Conservation (phyloP, 2,329 filamentous ascomycete species). For the Didymella sp. region DNA sequence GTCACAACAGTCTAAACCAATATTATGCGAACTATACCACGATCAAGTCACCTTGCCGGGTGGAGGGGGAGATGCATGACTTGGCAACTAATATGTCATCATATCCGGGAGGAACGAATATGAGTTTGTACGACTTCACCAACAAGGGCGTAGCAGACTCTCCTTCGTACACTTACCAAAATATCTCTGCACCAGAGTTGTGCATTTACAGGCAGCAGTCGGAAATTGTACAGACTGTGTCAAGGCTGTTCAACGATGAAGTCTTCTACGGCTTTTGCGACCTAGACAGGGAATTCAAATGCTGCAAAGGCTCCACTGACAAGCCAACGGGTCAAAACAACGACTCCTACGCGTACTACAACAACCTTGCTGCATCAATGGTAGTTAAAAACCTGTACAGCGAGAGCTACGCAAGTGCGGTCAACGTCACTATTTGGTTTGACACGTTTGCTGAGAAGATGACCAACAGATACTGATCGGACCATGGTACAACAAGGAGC, state of each 20-base stretch:
- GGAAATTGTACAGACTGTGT: not conserved
- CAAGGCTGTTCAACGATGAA: not conserved
- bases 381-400: not conserved
- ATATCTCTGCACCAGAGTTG: not conserved
- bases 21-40: not conserved
- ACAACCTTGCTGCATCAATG: too few relatives aligned
- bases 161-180: not conserved
- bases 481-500: not conserved
- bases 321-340: too few relatives aligned
- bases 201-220: not conserved
- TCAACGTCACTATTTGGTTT: not conserved
- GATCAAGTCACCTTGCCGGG: not conserved
- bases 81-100: not conserved
- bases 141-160: not conserved
- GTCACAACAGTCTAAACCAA: too few relatives aligned
- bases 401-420: not conserved
- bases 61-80: not conserved
- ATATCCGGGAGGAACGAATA: not conserved
- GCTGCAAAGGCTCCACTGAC: not conserved
- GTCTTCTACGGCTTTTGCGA: not conserved
- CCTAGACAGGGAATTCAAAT: not conserved
- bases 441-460: not conserved
- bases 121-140: not conserved
- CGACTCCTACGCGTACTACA: too few relatives aligned
- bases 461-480: not conserved